Conservation (phyloP, 768 basidiomycete species). For the Leccinum boreale region DNA sequence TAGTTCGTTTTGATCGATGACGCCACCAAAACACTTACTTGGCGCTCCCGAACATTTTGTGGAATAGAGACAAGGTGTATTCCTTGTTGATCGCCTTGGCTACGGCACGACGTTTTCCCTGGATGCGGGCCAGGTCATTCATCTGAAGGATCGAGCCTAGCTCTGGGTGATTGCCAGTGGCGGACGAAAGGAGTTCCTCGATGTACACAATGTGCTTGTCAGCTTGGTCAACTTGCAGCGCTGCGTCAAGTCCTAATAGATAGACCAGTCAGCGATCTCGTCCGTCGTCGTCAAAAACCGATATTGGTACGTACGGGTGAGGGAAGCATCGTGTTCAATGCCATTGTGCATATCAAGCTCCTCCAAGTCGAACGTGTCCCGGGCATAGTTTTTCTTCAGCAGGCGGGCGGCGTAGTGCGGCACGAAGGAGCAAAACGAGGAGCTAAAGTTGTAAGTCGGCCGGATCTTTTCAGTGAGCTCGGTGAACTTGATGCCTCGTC, state of each 20-base stretch:
- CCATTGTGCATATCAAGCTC: constrained; percentile 74
- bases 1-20: background rate
- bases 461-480: constrained; percentile 43
- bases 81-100: constrained; percentile 53
- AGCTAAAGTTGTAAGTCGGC: constrained; percentile 64
- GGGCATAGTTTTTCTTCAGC: constrained; percentile 52
- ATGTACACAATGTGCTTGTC: constrained; percentile 49
- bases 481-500: constrained; percentile 64
- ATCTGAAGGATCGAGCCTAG: constrained; percentile 47
- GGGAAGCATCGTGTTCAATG: constrained; percentile 35
- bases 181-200: constrained; percentile 55
- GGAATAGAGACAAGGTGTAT: constrained; percentile 48
- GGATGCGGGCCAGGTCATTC: constrained; percentile 57
- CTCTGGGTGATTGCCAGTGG: constrained; percentile 54
- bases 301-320: constrained; percentile 27
- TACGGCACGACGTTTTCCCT: constrained; percentile 61
- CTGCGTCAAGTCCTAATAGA: constrained; percentile 51
- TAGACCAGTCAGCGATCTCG: background rate
- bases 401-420: constrained; percentile 57
- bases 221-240: constrained; percentile 48
- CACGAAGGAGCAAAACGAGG: constrained; percentile 66
- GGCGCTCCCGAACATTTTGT: constrained; percentile 64
- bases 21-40: constrained; percentile 46
- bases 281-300: background rate
- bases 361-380: constrained; percentile 58